These are phyloP conservation scores for Tagetes patula DNA, from an alignment of 129 eudicot species.

Conservation along the genomic window DNA sequence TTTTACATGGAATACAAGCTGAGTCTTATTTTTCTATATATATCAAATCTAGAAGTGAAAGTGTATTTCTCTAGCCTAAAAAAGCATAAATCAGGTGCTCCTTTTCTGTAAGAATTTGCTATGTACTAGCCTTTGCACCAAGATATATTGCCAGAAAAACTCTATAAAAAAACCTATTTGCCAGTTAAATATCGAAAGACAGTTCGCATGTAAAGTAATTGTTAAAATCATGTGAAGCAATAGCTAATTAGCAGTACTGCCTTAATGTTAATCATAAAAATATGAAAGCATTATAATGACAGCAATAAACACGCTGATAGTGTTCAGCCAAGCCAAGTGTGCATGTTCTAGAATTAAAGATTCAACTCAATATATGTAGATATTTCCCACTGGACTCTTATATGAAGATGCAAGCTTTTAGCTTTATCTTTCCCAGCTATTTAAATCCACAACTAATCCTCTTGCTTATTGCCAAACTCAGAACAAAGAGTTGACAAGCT, in stretches of 20 bases:
- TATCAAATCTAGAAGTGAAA: not conserved
- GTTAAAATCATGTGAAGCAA: not conserved
- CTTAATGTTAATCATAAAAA: not conserved
- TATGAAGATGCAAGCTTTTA: not conserved
- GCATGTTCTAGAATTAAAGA: not conserved
- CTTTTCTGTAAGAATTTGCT: not conserved
- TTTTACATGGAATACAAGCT: not conserved
- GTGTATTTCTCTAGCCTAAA: not conserved
- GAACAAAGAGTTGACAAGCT: not conserved
- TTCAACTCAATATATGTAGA: not conserved
- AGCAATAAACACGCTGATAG: not conserved
- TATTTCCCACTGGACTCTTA: not conserved
- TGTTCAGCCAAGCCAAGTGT: not conserved
- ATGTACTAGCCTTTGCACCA: not conserved
- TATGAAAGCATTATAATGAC: not conserved
- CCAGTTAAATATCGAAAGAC: conserved; percentile 14
- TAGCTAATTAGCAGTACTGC: not conserved
- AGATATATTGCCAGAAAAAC: conserved; percentile 1
- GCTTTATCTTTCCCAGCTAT: not conserved
- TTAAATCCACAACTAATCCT: not conserved
- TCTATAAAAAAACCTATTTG: not conserved
- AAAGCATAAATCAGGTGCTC: conserved; percentile 2
- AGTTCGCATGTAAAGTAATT: not conserved
- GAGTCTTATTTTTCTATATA: not conserved
- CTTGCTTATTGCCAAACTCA: conserved; percentile 7